Percentiles rank a stretch among this genome's conserved stretches.
Evolutionary conservation across 2,329 filamentous ascomycete genomes (phyloP).

Genomic region (Neoscytalidium dimidiatum): DNA sequence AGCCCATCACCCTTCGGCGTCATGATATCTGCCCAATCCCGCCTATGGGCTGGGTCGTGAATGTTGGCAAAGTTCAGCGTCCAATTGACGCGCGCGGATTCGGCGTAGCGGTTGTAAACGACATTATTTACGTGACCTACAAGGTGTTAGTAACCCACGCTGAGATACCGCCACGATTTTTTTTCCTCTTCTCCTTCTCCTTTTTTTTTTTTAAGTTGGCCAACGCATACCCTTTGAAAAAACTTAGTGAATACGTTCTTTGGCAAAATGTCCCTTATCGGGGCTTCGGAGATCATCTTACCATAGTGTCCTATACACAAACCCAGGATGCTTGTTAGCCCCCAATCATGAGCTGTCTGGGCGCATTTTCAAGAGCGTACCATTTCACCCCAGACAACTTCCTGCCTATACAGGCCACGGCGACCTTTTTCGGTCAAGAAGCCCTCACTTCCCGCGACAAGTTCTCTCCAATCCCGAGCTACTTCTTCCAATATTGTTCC

Average conservation of each 20-base stretch:
- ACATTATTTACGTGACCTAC: slow-evolving; percentile 85
- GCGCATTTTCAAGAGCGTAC: slow-evolving; percentile 47
- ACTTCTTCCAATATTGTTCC: neutral
- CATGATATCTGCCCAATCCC: slow-evolving; percentile 70
- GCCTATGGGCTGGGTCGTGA: slow-evolving; percentile 61
- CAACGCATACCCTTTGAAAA: slow-evolving; percentile 11
- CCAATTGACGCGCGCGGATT: slow-evolving; percentile 80
- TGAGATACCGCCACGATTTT: neutral
- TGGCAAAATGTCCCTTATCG: slow-evolving; percentile 9
- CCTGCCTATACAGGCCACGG: slow-evolving; percentile 64
- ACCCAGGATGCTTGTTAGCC: slow-evolving; percentile 30
- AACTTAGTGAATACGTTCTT: neutral
- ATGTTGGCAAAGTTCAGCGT: slow-evolving; percentile 66
- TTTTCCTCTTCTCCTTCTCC: too few species aligned
- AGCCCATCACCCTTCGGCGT: slow-evolving; percentile 68
- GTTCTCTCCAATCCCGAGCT: slow-evolving; percentile 65
- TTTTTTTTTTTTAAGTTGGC: too few species aligned
- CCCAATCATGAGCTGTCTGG: neutral
- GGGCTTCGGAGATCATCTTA: slow-evolving; percentile 33
- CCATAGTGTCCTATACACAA: slow-evolving; percentile 54
- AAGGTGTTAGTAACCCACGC: slow-evolving; percentile 14
- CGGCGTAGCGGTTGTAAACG: slow-evolving; percentile 79
- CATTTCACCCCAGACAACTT: slow-evolving; percentile 85
- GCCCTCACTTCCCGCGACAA: slow-evolving; percentile 74
- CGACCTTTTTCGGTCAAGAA: slow-evolving; percentile 66